Conservation (phyloP, 805 yeast genomes). For the Candida multigemmis region DNA sequence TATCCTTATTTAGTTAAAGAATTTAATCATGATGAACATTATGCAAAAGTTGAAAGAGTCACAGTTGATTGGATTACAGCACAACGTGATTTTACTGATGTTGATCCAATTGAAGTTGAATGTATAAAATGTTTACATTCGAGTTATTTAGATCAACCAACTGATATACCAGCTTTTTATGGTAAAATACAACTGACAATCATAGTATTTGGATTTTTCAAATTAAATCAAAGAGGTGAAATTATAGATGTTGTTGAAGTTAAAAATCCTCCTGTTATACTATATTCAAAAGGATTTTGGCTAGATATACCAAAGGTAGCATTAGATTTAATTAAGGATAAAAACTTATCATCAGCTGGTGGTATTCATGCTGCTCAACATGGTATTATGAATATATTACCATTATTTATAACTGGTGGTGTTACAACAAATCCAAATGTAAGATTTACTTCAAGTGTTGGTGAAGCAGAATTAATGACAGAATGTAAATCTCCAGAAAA, state of each 20-base stretch:
- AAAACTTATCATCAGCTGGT: conserved; percentile 66
- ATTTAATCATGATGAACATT: conserved; percentile 68
- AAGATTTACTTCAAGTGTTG: conserved; percentile 17
- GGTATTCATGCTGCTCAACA: conserved; percentile 98
- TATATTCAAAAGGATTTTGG: conserved; percentile 81
- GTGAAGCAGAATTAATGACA: conserved; percentile 60
- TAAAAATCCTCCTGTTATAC: conserved; percentile 70
- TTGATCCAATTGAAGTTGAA: conserved; percentile 77
- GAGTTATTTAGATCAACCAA: conserved; percentile 8
- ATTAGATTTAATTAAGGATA: conserved; percentile 45
- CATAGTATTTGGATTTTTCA: conserved; percentile 87
- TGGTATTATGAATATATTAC: conserved; percentile 71
- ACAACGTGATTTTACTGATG: conserved; percentile 88
- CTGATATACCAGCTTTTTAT: conserved; percentile 54
- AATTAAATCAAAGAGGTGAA: conserved; percentile 63
- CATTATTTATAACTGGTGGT: conserved; percentile 63
- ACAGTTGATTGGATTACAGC: conserved; percentile 91
- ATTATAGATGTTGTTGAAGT: conserved; percentile 94
- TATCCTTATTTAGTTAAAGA: conserved; percentile 79
- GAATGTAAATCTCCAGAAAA: conserved; percentile 98
- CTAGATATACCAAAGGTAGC: conserved; percentile 71
- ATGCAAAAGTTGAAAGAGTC: conserved; percentile 79
- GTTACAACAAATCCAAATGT: conserved; percentile 36
- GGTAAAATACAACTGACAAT: conserved; percentile 70
- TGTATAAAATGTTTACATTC: conserved; percentile 42